Conservation (phyloP, 1,284 basidiomycete genomes). For the Malassezia vespertilionis region DNA sequence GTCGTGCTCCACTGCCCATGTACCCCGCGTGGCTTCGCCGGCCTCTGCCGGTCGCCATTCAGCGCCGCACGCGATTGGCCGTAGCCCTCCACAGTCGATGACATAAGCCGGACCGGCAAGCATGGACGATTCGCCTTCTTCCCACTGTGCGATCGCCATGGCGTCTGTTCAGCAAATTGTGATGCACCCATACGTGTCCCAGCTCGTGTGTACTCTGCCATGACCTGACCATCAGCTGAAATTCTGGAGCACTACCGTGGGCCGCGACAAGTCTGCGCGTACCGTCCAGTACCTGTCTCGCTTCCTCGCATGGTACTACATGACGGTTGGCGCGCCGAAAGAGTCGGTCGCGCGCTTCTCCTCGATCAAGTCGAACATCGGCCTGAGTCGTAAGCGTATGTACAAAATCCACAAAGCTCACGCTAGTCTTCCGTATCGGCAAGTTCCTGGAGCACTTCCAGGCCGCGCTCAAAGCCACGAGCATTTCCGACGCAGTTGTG, state of each 20-base stretch:
- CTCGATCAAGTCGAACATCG: constrained; percentile 49
- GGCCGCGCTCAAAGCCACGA: constrained; percentile 68
- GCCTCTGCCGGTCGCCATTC: too few species aligned
- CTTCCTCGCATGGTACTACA: constrained; percentile 67
- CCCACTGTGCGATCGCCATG: too few species aligned
- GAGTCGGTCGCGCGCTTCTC: constrained; percentile 48
- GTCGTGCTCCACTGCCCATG: too few species aligned
- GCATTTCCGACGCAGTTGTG: constrained; percentile 58
- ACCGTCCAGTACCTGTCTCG: constrained; percentile 83
- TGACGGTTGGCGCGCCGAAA: constrained; percentile 49
- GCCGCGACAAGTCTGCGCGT: constrained; percentile 63
- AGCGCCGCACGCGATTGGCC: too few species aligned
- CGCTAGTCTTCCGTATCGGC: constrained; percentile 73
- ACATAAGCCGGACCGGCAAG: too few species aligned
- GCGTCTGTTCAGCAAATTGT: constrained; percentile 45
- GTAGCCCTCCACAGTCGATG: too few species aligned
- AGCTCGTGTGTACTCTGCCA: constrained; percentile 24
- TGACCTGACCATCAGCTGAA: constrained; percentile 23
- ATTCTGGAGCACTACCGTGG: constrained; percentile 47
- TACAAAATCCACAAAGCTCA: background rate
- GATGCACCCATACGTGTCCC: constrained; percentile 43
- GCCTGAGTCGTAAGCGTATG: constrained; percentile 49
- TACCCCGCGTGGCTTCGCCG: too few species aligned
- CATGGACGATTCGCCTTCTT: too few species aligned
- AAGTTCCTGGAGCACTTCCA: constrained; percentile 92